Conservation (phyloP, 208 protist genomes). For the Jaenimonas drosophilae region DNA sequence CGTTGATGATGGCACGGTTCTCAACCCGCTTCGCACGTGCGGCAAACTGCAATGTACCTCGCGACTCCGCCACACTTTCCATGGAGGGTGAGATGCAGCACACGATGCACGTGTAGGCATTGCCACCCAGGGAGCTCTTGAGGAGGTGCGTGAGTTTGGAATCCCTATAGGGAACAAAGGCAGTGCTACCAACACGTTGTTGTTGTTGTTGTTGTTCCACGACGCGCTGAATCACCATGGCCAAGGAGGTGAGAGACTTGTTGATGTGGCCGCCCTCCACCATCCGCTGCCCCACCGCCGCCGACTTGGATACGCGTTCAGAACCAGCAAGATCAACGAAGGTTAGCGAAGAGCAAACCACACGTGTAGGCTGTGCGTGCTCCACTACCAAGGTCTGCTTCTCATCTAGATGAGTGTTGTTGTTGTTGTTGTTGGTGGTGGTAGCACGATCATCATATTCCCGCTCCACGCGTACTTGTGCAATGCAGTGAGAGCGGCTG, state of each 20-base stretch:
- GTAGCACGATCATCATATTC: background rate
- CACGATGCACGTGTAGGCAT: constrained; percentile 89
- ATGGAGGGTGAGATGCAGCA: constrained; percentile 62
- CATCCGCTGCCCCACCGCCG: constrained; percentile 83
- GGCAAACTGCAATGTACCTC: constrained; percentile 76
- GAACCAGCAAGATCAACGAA: constrained; percentile 93
- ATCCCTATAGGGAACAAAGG: constrained; percentile 89
- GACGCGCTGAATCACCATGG: constrained; percentile 68
- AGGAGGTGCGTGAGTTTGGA: constrained; percentile 91
- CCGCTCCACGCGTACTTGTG: constrained; percentile 87
- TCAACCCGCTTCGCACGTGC: constrained; percentile 52
- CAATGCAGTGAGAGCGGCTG: constrained; percentile 94
- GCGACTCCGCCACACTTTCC: constrained; percentile 56
- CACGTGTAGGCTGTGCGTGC: no score
- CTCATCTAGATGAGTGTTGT: no score
- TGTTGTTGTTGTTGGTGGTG: no score
- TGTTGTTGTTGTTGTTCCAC: constrained; percentile 9
- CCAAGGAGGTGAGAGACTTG: constrained; percentile 70
- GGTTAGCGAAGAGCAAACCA: constrained; percentile 74
- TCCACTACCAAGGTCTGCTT: no score
- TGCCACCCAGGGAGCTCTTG: constrained; percentile 90
- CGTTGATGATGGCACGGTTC: constrained; percentile 54
- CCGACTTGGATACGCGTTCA: constrained; percentile 89
- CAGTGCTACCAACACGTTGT: constrained; percentile 3
- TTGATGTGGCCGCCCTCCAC: constrained; percentile 91